Evolutionary conservation across 495 filamentous ascomycete genomes (phyloP).

Genomic region (Aspergillus sclerotiicarbonarius): DNA sequence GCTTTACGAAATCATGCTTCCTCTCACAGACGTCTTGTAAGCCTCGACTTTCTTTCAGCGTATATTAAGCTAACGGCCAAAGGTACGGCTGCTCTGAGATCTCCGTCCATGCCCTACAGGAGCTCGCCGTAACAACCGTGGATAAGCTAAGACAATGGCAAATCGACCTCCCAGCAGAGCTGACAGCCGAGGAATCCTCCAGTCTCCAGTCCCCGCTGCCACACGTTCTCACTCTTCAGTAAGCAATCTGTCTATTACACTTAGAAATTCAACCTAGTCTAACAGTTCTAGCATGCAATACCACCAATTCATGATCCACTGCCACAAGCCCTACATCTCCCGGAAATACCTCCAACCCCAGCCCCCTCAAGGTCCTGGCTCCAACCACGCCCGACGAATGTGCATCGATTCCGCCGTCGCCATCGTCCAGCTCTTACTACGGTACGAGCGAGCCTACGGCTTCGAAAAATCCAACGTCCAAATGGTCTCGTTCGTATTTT

Average conservation of each 20-base stretch:
- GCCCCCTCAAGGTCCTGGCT: slow-evolving; percentile 21
- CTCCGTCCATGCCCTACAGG: slow-evolving; percentile 14
- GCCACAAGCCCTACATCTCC: slow-evolving; percentile 30
- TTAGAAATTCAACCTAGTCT: background rate
- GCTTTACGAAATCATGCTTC: slow-evolving; percentile 32
- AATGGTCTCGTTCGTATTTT: slow-evolving; percentile 25
- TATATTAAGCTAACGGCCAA: background rate
- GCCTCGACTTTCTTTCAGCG: background rate
- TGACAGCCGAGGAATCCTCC: slow-evolving; percentile 24
- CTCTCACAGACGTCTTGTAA: slow-evolving; percentile 20
- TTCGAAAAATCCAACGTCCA: slow-evolving; percentile 23
- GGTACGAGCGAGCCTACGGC: slow-evolving; percentile 44
- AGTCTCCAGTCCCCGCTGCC: slow-evolving; percentile 16
- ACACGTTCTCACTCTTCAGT: slow-evolving; percentile 35
- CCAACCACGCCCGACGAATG: slow-evolving; percentile 23
- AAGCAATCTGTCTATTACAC: no score
- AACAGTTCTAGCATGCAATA: slow-evolving; percentile 28
- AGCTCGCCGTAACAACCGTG: slow-evolving; percentile 21
- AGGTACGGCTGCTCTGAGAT: slow-evolving; percentile 20
- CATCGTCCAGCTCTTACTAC: slow-evolving; percentile 24
- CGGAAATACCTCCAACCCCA: slow-evolving; percentile 17
- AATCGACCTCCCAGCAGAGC: slow-evolving; percentile 18
- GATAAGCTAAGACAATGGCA: slow-evolving; percentile 27
- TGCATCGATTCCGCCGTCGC: slow-evolving; percentile 28
- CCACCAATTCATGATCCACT: slow-evolving; percentile 26